These are phyloP conservation scores for Astrothelium subdiscretum DNA, from an alignment of 495 filamentous ascomycete species.

Conservation along the genomic window DNA sequence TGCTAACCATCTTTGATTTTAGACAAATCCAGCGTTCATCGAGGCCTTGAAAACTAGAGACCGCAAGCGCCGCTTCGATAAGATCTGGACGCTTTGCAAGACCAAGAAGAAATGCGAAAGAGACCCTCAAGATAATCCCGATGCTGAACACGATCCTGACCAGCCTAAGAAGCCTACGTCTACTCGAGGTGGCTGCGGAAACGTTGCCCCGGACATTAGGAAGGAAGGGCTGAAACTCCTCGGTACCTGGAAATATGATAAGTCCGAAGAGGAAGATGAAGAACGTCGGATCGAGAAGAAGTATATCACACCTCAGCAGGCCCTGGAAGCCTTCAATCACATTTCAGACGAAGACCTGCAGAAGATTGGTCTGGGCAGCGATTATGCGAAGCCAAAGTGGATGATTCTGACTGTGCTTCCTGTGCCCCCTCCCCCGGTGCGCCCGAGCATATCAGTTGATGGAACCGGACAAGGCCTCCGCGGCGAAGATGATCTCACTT, in stretches of 20 bases:
- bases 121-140: slow-evolving; percentile 55
- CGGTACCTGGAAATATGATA: slow-evolving; percentile 69
- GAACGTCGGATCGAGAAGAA: slow-evolving; percentile 61
- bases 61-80: slow-evolving; percentile 84
- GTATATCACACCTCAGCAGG: slow-evolving; percentile 68
- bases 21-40: slow-evolving; percentile 75
- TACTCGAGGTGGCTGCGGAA: slow-evolving; percentile 84
- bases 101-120: slow-evolving; percentile 71
- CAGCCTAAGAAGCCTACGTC: slow-evolving; percentile 28
- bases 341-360: slow-evolving; percentile 69
- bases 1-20: slow-evolving; percentile 48
- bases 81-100: slow-evolving; percentile 81
- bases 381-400: slow-evolving; percentile 94
- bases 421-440: slow-evolving; percentile 88
- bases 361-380: slow-evolving; percentile 80
- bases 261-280: slow-evolving; percentile 53
- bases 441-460: slow-evolving; percentile 90
- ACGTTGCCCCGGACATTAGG: slow-evolving; percentile 74
- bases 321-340: slow-evolving; percentile 70
- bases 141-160: slow-evolving; percentile 38
- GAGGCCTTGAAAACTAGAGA: slow-evolving; percentile 74
- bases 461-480: slow-evolving; percentile 77
- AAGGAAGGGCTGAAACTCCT: slow-evolving; percentile 72
- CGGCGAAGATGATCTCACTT: slow-evolving; percentile 96
- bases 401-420: slow-evolving; percentile 94